Evolutionary conservation across 176 grass and related monocot genomes (phyloP).

Genomic region (Triticum aestivum): DNA sequence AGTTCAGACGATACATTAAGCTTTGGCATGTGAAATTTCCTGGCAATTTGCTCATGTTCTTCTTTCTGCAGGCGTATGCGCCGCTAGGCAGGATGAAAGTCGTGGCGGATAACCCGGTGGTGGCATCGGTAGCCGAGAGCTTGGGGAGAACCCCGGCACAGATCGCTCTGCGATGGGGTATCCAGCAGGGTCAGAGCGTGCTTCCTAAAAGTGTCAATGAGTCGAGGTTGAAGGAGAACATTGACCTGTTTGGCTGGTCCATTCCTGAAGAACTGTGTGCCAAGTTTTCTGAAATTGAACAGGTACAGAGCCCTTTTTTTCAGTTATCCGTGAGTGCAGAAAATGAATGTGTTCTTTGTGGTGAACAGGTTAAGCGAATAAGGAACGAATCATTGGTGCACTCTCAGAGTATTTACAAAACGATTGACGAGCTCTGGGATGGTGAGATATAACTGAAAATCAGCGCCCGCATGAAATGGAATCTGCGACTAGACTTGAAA

Average conservation of each 20-base stretch:
- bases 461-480: neutral
- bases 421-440: conserved; percentile 50
- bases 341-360: neutral
- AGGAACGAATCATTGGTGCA: conserved; percentile 37
- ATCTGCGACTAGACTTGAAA: neutral
- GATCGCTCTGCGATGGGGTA: conserved; percentile 55
- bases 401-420: conserved; percentile 50
- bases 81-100: conserved; percentile 53
- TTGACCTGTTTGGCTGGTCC: conserved; percentile 62
- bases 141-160: conserved; percentile 67
- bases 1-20: neutral
- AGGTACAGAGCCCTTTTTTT: conserved; percentile 18
- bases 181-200: conserved; percentile 67
- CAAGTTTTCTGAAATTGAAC: conserved; percentile 57
- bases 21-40: neutral
- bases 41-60: neutral
- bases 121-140: conserved; percentile 52
- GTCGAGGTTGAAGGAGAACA: conserved; percentile 65
- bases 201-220: conserved; percentile 64
- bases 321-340: neutral
- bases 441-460: conserved; percentile 33
- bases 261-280: conserved; percentile 58
- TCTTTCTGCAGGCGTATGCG: conserved; percentile 54
- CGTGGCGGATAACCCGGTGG: conserved; percentile 30
- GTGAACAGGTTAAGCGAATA: conserved; percentile 43